Percentiles rank a stretch among this genome's conserved stretches.
Conservation (phyloP, 2,329 filamentous ascomycete genomes). For the Amphichorda felina region DNA sequence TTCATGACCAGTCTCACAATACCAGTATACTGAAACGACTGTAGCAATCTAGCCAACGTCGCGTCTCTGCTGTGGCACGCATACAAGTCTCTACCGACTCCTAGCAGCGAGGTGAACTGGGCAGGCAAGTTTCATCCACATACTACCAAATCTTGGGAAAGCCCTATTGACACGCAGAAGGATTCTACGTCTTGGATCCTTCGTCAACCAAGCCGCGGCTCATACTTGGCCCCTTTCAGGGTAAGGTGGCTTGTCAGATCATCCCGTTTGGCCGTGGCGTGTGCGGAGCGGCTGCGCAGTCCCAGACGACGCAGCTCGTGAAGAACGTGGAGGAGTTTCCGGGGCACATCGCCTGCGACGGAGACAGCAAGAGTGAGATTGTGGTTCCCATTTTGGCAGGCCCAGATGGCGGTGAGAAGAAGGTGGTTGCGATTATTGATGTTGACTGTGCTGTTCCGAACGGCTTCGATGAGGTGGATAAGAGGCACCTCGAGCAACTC, state of each 20-base stretch:
- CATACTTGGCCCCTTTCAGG: constrained; percentile 70
- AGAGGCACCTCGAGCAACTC: constrained; percentile 52
- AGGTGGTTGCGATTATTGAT: constrained; percentile 66
- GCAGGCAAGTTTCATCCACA: constrained; percentile 33
- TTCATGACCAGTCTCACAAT: too few species aligned
- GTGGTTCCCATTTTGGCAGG: constrained; percentile 57
- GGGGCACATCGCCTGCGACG: constrained; percentile 74
- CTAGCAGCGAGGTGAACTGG: constrained; percentile 65
- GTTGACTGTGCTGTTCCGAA: constrained; percentile 58
- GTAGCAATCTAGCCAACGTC: constrained; percentile 64
- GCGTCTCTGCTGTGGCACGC: constrained; percentile 71
- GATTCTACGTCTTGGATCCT: constrained; percentile 61
- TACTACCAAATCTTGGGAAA: neutral
- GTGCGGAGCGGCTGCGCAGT: constrained; percentile 58
- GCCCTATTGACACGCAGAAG: constrained; percentile 22
- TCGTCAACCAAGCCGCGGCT: constrained; percentile 35
- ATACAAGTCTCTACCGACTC: constrained; percentile 57
- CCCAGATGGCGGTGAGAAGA: constrained; percentile 15
- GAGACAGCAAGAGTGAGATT: constrained; percentile 65
- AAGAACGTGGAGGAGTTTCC: constrained; percentile 63
- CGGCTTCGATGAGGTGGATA: constrained; percentile 61
- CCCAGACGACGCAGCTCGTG: constrained; percentile 50
- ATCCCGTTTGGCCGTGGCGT: constrained; percentile 65
- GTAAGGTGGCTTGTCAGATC: constrained; percentile 68
- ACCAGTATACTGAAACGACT: neutral